Percentiles rank a stretch among this genome's conserved stretches.
phyloP scores from a whole-genome alignment of 495 filamentous ascomycete genomes.

The Staphylotrichum longicolle region DNA sequence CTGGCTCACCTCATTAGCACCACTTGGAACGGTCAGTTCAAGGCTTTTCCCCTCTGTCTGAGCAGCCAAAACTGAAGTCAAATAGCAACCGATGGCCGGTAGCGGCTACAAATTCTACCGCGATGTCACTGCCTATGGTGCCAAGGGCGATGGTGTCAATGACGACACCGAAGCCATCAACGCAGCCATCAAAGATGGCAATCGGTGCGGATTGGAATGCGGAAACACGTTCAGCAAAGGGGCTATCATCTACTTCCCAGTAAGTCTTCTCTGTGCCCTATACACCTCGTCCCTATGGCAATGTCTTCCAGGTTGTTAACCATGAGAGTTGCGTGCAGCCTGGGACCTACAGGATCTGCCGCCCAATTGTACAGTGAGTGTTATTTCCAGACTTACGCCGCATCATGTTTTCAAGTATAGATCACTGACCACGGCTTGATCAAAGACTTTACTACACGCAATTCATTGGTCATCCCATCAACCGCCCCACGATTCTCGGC shows the following conservation, averaged over 20 bases:
- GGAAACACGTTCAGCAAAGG: slow-evolving; percentile 67
- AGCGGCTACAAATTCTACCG: not conserved
- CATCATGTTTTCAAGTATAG: no score
- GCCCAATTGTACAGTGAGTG: not conserved
- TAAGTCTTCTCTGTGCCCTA: no score
- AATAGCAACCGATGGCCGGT: no score
- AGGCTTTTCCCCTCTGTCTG: no score
- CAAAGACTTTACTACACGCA: not conserved
- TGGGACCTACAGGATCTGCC: not conserved
- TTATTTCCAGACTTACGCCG: no score
- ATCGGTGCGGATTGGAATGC: slow-evolving; percentile 70
- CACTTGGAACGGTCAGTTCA: not conserved
- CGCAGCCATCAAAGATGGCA: slow-evolving; percentile 65
- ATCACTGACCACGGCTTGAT: no score
- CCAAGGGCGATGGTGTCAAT: not conserved
- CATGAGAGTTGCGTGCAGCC: not conserved
- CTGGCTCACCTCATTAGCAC: not conserved
- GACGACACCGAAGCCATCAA: slow-evolving; percentile 84
- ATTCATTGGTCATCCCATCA: not conserved
- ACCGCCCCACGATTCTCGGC: slow-evolving; percentile 3
- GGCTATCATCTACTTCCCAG: slow-evolving; percentile 71
- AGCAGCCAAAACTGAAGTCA: no score
- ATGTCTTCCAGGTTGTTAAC: no score
- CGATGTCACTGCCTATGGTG: slow-evolving; percentile 10
- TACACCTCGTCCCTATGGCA: no score